Base-by-base conservation (phyloP, 768 basidiomycete species). In the Pleurotus citrinopileatus region DNA sequence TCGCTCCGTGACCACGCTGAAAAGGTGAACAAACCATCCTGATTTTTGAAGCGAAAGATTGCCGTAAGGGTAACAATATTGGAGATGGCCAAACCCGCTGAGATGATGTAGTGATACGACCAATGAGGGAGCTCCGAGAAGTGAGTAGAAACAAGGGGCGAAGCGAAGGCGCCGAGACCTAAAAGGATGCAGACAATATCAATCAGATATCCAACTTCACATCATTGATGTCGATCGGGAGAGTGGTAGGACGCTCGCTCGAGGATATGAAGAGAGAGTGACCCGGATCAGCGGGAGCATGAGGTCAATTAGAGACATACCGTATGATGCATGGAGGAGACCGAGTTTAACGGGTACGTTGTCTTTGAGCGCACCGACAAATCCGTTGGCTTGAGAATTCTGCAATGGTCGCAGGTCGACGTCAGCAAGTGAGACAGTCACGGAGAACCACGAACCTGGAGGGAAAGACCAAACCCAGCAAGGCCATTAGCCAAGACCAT, bases 111-210 rank as follows among this genome's bases (percentile, higher is more conserved):
- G 61, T 87, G 81, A 58, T 82, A 81, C 2, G 79, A 82, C 86
- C 87, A 88, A 42, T 69, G 70, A 0, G 56, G 60, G 28, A 72
- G 55, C 29, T 73, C 70, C 2, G 82, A 72, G 57, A 90, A 89
- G 47, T 83, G 79, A 0, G 89, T 91, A 0, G 88, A 75, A 0
- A 82, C 73, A 20, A 89, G 72, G 0, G 89, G 89, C 0, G 86
- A 69, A 10, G 70, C 62, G 12, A 84, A 62, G 7, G 82, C 81
- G 0, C 83, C 82, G n/a, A 67, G 55, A 38, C 73, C 64, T 65
- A 42, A 44, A 38, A 23, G 17, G 23, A 38, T n/a, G 26, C 7
- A 23, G 26, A 10, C 36, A 1, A 46, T 23, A 23, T 34, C 51
- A 27, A 34, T 15, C 17, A 34, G 32, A 34, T 7, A 34, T 34